These are phyloP conservation scores for Ogataea nonfermentans DNA, from an alignment of 805 yeast genomes.

Conservation along the genomic window DNA sequence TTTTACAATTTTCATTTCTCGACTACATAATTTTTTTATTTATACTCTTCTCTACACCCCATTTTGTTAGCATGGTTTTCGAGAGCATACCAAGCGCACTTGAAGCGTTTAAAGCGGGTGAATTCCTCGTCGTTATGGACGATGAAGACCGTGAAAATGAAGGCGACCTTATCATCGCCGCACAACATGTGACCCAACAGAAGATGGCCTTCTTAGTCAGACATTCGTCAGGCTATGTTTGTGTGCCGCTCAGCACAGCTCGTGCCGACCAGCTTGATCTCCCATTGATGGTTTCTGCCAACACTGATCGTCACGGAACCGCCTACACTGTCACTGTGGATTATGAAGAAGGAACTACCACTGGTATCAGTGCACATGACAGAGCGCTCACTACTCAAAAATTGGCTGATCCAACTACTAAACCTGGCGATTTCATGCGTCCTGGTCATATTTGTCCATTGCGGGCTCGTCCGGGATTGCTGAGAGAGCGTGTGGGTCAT, in stretches of 20 bases:
- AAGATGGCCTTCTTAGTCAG: constrained; percentile 94
- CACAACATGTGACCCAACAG: constrained; percentile 69
- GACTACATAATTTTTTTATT: background rate
- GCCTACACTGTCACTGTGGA: constrained; percentile 96
- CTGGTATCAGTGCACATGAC: constrained; percentile 95
- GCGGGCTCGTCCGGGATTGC: constrained; percentile 84
- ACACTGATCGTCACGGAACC: constrained; percentile 87
- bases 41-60: background rate
- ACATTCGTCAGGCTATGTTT: constrained; percentile 85
- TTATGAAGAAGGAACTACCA: constrained; percentile 82
- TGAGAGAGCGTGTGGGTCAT: constrained; percentile 83
- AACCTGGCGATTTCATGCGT: constrained; percentile 67
- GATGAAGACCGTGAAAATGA: constrained; percentile 96
- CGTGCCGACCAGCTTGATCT: constrained; percentile 79
- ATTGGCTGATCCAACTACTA: constrained; percentile 60
- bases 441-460: constrained; percentile 96
- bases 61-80: constrained; percentile 1
- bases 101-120: constrained; percentile 69
- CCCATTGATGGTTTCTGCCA: constrained; percentile 68
- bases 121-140: constrained; percentile 93
- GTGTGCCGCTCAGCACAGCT: constrained; percentile 79
- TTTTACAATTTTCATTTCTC: constrained; percentile 1
- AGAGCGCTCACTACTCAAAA: constrained; percentile 77
- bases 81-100: constrained; percentile 60
- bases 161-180: constrained; percentile 96